phyloP scores from a whole-genome alignment of 2,329 filamentous ascomycete species.

The Arthrobotrys sinensis region DNA sequence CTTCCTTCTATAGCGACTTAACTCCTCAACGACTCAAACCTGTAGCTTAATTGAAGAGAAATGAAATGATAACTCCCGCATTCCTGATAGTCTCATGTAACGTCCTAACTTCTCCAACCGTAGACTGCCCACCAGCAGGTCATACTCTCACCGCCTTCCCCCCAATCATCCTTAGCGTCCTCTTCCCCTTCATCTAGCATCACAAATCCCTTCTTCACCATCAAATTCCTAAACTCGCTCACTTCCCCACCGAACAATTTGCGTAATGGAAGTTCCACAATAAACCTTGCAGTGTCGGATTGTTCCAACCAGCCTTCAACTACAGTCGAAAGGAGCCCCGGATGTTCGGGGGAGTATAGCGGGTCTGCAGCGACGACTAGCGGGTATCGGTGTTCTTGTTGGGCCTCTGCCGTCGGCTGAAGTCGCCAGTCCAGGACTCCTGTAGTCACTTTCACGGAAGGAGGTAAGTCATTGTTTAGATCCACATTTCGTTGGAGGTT shows the following conservation, averaged over 20 bases:
- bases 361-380: constrained; percentile 88
- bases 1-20: no score
- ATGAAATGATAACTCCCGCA: no score
- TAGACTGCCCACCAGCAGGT: constrained; percentile 80
- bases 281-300: constrained; percentile 74
- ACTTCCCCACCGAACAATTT: constrained; percentile 78
- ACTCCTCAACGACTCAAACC: no score
- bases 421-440: constrained; percentile 83
- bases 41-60: no score
- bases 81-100: no score
- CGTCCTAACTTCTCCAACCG: constrained; percentile 21
- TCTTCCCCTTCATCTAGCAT: constrained; percentile 76
- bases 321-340: constrained; percentile 79
- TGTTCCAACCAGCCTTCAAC: constrained; percentile 78
- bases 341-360: constrained; percentile 88
- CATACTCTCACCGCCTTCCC: constrained; percentile 69
- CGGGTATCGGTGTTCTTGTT: constrained; percentile 69
- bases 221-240: constrained; percentile 74
- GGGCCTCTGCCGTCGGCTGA: constrained; percentile 67
- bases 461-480: constrained; percentile 74
- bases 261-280: constrained; percentile 86
- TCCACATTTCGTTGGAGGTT: constrained; percentile 84
- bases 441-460: constrained; percentile 74
- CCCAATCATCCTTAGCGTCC: constrained; percentile 82
- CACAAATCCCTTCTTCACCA: constrained; percentile 73